Base-by-base conservation (phyloP, 345 rosid species). In the Salix purpurea region DNA sequence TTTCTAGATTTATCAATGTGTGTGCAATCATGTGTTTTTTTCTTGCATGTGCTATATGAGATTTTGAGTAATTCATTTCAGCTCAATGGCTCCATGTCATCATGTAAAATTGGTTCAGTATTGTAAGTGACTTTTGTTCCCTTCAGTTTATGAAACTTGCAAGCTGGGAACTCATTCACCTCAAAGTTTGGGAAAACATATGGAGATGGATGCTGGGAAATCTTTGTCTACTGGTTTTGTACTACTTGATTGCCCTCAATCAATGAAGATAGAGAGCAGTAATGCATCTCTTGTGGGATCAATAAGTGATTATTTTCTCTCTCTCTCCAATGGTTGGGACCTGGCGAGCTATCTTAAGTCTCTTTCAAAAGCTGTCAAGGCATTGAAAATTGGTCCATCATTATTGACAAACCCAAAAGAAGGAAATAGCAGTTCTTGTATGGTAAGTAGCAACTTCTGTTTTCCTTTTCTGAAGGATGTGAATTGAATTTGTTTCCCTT, bases 321-420 rank as follows among this genome's bases (percentile, higher is more conserved):
- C 98, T n/a, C 88, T 96, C 71, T 96, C 99, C 77, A 93, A 96
- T 86, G 94, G 99, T 65, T 96, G 99, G 99, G 95, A 96, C 82
- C 75, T 96, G 88, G 88, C 89, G 69, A 92, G 97, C 88, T 96
- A 93, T 84, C 94, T 93, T 58, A 93, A 91, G 87, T 96, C 99
- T 71, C 92, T 96, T 72, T 92, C 98, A 18, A 93, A 91, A 86
- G 90, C 97, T 66, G 85, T 96, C 79, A 96, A 91, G 84, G 81
- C 91, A 72, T 78, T 96, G 82, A 92, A 92, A 90, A 81, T 91
- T 84, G 92, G 92, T 72, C 80, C 90, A 61, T 73, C 76, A 77
- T 84, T 87, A 76, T 72, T 90, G 65, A 73, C 95, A 77, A 88
- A 84, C 78, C 95, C 90, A 81, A 96, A 92, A 84, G 99, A 96